A percentile compares a stretch with the other conserved stretches of the same genome.
Evolutionary conservation across 2,329 filamentous ascomycete species (phyloP).

Genomic region (Colletotrichum sp.): DNA sequence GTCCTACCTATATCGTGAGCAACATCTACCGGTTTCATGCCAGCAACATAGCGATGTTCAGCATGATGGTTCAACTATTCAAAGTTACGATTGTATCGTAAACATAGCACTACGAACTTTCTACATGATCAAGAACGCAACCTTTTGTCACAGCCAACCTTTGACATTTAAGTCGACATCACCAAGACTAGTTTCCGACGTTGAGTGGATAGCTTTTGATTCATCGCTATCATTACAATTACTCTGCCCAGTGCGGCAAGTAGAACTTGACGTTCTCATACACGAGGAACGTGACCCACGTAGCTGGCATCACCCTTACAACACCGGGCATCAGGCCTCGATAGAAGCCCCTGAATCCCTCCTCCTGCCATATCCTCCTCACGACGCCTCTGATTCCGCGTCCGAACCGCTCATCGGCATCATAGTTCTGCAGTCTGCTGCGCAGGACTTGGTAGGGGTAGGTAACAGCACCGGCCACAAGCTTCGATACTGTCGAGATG

Average conservation of each 20-base stretch:
- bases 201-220: not conserved
- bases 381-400: conserved; percentile 74
- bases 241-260: conserved; percentile 48
- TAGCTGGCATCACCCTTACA: conserved; percentile 90
- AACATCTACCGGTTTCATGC: too few species aligned
- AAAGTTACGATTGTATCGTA: too few species aligned
- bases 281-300: conserved; percentile 95
- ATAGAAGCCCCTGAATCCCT: conserved; percentile 87
- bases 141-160: fast-evolving
- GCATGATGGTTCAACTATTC: too few species aligned
- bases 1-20: too few species aligned
- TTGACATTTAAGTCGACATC: not conserved
- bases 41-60: too few species aligned
- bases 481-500: conserved; percentile 81
- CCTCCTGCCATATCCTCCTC: conserved; percentile 75
- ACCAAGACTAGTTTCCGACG: not conserved
- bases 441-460: conserved; percentile 96
- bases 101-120: not conserved
- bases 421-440: conserved; percentile 87
- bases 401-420: conserved; percentile 77
- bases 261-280: conserved; percentile 92
- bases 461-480: conserved; percentile 86
- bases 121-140: not conserved
- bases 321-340: conserved; percentile 88
- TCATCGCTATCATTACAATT: not conserved